A percentile compares a stretch with the other conserved stretches of the same genome.
These are phyloP conservation scores for Talaromyces atroroseus DNA, from an alignment of 2,329 filamentous ascomycete genomes.

Conservation along the genomic window DNA sequence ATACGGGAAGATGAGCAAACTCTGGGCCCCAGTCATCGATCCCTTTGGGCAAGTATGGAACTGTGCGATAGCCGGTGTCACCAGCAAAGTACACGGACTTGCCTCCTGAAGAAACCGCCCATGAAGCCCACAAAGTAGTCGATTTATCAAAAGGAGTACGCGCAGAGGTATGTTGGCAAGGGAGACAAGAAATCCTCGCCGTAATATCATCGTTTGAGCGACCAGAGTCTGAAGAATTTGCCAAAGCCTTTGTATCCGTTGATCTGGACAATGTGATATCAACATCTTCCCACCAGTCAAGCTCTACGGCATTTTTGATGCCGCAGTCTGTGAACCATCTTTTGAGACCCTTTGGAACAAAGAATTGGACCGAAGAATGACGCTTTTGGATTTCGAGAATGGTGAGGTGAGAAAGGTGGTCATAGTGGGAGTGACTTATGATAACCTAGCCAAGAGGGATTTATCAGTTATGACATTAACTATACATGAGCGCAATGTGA, in stretches of 20 bases:
- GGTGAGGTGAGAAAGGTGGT: slow-evolving; percentile 13
- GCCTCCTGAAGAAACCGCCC: slow-evolving; percentile 15
- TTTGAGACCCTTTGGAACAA: slow-evolving; percentile 12
- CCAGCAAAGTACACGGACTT: slow-evolving; percentile 20
- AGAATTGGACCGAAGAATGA: slow-evolving; percentile 13
- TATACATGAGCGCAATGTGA: neutral
- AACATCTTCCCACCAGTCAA: slow-evolving; percentile 15
- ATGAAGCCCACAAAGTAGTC: slow-evolving; percentile 15
- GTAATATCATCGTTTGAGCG: slow-evolving; percentile 2
- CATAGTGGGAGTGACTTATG: slow-evolving; percentile 15
- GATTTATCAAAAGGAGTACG: slow-evolving; percentile 11
- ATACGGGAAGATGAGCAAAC: slow-evolving; percentile 57
- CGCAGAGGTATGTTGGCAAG: slow-evolving; percentile 12
- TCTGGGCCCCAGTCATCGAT: slow-evolving; percentile 64
- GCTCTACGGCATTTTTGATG: slow-evolving; percentile 10
- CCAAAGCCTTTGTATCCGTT: neutral
- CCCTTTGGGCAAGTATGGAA: slow-evolving; percentile 54
- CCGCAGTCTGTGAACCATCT: slow-evolving; percentile 14
- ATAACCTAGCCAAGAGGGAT: slow-evolving; percentile 7
- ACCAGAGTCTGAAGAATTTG: neutral
- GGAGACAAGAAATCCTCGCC: slow-evolving; percentile 10
- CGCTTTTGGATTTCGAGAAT: slow-evolving; percentile 13
- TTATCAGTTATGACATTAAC: neutral
- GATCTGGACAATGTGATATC: slow-evolving; percentile 11
- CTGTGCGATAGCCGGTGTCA: slow-evolving; percentile 77